These are phyloP conservation scores for Willaertia magna DNA, from an alignment of 208 protist genomes.

Conservation along the genomic window DNA sequence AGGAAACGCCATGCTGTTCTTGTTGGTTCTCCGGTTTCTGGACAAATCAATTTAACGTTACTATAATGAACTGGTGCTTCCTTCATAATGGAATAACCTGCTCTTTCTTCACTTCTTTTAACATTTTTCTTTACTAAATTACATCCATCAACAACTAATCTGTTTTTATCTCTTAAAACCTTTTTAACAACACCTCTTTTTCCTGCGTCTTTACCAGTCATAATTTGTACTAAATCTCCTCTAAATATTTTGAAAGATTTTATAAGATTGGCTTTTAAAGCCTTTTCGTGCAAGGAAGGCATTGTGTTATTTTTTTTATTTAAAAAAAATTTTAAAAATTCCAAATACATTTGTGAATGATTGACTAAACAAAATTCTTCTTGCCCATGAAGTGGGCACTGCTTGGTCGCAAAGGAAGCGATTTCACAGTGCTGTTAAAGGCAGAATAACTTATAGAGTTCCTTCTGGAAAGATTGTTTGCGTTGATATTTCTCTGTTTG, in stretches of 20 bases:
- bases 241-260: conserved; percentile 2
- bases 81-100: conserved; percentile 4
- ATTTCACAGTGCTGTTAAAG: too few relatives aligned
- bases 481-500: too few relatives aligned
- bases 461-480: too few relatives aligned
- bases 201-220: conserved; percentile 9
- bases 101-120: background rate
- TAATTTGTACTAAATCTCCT: conserved; percentile 19
- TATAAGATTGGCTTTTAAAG: background rate
- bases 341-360: too few relatives aligned
- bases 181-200: conserved; percentile 13
- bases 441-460: too few relatives aligned
- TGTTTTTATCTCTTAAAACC: conserved; percentile 10
- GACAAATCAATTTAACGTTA: conserved; percentile 5
- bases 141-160: conserved; percentile 8
- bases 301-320: background rate
- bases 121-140: conserved; percentile 20
- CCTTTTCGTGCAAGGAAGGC: background rate
- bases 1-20: background rate
- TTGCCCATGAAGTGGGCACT: too few relatives aligned
- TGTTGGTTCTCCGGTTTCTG: background rate
- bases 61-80: conserved; percentile 8
- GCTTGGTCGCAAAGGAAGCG: too few relatives aligned
- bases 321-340: too few relatives aligned
- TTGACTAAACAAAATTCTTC: too few relatives aligned